Evolutionary conservation across 1,139 yeast genomes (phyloP).

Genomic region (Diutina neorugosa): DNA sequence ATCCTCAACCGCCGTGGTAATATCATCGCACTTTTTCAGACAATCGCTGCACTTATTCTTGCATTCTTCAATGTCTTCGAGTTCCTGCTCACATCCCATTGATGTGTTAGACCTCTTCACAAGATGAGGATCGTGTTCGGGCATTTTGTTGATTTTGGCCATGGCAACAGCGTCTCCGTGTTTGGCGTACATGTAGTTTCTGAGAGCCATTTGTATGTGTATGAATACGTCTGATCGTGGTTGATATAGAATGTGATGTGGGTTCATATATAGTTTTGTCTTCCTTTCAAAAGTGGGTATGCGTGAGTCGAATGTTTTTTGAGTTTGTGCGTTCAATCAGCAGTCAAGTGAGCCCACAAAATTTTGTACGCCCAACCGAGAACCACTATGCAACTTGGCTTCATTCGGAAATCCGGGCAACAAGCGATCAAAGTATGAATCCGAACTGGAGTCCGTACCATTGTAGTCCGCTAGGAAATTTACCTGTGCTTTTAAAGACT

Average conservation of each 20-base stretch:
- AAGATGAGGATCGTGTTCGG: neutral
- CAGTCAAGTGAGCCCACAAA: neutral
- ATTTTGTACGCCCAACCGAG: neutral
- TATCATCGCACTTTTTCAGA: neutral
- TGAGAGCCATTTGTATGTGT: constrained; percentile 21
- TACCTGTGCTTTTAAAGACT: too few species aligned
- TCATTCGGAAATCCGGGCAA: neutral
- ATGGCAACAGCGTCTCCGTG: constrained; percentile 15
- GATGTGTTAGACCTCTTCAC: neutral
- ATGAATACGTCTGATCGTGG: neutral
- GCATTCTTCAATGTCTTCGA: constrained; percentile 1
- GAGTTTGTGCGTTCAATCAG: neutral
- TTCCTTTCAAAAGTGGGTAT: neutral
- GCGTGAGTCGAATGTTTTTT: constrained; percentile 2
- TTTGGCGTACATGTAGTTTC: constrained; percentile 32
- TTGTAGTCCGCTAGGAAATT: too few species aligned
- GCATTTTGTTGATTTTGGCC: constrained; percentile 14
- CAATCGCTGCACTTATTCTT: neutral
- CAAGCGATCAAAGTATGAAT: neutral
- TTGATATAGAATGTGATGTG: neutral
- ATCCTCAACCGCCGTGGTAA: neutral
- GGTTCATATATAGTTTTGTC: neutral
- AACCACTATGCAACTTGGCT: neutral
- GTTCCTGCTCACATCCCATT: neutral
- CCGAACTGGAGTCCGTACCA: neutral